Percentiles rank a stretch among this genome's conserved stretches.
Evolutionary conservation across 257 asterid genomes (phyloP).

Genomic region (Fraxinus anomala): DNA sequence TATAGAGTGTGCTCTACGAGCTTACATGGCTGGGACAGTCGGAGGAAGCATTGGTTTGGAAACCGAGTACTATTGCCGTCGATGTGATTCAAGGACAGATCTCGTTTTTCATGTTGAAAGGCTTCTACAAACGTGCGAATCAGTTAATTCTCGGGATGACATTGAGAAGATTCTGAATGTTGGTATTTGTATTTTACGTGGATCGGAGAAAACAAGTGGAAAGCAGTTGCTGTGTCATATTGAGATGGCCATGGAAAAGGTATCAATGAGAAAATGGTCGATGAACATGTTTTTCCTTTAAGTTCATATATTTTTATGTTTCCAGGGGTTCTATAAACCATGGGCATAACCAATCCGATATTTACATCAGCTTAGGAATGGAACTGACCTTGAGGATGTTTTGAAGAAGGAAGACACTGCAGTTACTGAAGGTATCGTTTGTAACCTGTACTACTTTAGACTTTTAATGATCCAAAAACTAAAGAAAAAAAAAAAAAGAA

Average conservation of each 20-base stretch:
- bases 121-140: constrained; percentile 50
- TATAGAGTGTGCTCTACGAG: constrained; percentile 73
- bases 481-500: too few relatives aligned
- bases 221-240: constrained; percentile 50
- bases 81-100: constrained; percentile 81
- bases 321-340: constrained; percentile 16
- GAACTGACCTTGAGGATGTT: constrained; percentile 45
- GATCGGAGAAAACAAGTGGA: constrained; percentile 52
- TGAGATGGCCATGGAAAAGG: constrained; percentile 65
- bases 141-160: constrained; percentile 47
- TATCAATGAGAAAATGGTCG: constrained; percentile 40
- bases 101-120: constrained; percentile 60
- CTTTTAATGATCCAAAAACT: not conserved
- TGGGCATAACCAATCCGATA: constrained; percentile 32
- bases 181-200: constrained; percentile 53
- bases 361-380: constrained; percentile 60
- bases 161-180: constrained; percentile 56
- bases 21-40: constrained; percentile 80
- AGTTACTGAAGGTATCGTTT: constrained; percentile 38
- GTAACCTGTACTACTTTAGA: constrained; percentile 6
- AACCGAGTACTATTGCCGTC: constrained; percentile 81
- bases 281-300: constrained; percentile 28
- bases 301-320: constrained; percentile 25
- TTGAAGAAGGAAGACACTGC: constrained; percentile 51
- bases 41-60: constrained; percentile 80